These are phyloP conservation scores for Cornus controversa DNA, from an alignment of 148 eudicot genomes.

Conservation along the genomic window DNA sequence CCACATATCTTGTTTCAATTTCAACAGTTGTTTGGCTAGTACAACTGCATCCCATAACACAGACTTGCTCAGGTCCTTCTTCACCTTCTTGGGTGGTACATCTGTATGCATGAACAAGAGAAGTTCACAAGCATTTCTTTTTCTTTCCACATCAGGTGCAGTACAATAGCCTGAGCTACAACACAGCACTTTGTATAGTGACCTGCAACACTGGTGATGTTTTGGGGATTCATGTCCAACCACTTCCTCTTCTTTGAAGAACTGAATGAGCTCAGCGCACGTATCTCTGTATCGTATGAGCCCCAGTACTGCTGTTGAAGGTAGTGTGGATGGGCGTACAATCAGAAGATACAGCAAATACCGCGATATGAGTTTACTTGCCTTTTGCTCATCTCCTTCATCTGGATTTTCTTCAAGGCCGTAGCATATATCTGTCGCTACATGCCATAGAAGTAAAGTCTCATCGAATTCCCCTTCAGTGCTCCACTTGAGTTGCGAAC, in stretches of 20 bases:
- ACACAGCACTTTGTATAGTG: no score
- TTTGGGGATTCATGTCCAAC: neutral
- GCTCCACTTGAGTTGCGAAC: neutral
- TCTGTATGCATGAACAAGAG: neutral
- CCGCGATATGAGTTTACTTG: neutral
- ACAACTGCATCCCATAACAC: neutral
- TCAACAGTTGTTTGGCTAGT: neutral
- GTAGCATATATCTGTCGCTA: neutral
- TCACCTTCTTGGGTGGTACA: neutral
- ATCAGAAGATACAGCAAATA: neutral
- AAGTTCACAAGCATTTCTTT: neutral
- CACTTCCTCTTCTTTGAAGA: neutral
- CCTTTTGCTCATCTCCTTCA: neutral
- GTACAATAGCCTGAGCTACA: no score
- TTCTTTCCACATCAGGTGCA: neutral
- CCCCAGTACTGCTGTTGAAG: neutral
- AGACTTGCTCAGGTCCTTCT: neutral
- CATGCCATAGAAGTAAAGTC: neutral
- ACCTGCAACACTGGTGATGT: no score
- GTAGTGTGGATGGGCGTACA: neutral
- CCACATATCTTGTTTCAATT: neutral
- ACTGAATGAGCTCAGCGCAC: neutral
- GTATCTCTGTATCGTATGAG: neutral
- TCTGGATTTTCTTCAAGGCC: neutral
- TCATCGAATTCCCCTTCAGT: neutral